Evolutionary conservation across 495 filamentous ascomycete species (phyloP).

Genomic region (Penicillium argentinense): DNA sequence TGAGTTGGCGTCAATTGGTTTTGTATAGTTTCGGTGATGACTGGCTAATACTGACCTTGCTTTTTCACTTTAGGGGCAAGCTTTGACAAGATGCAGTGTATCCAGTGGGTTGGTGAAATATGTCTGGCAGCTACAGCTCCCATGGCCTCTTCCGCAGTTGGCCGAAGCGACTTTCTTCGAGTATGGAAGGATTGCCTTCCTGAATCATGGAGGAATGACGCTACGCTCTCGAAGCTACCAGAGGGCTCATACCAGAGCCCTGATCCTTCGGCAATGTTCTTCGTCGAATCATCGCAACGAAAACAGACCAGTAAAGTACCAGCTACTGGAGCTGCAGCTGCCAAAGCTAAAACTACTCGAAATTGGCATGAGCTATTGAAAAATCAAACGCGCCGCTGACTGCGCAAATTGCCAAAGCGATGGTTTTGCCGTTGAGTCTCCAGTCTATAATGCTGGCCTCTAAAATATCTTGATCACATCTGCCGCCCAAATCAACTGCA

Average conservation of each 20-base stretch:
- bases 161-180: conserved; percentile 49
- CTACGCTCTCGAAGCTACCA: conserved; percentile 45
- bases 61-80: conserved; percentile 37
- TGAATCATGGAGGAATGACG: conserved; percentile 56
- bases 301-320: conserved; percentile 33
- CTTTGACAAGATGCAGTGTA: conserved; percentile 45
- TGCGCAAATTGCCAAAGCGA: conserved; percentile 16
- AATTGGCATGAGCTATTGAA: conserved; percentile 93
- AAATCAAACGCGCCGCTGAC: conserved; percentile 36
- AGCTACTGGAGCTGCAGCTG: conserved; percentile 29
- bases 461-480: conserved; percentile 19
- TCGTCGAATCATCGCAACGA: conserved; percentile 35
- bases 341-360: conserved; percentile 54
- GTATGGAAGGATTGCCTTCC: conserved; percentile 59
- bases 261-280: conserved; percentile 42
- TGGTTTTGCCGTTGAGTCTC: conserved; percentile 17
- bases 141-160: conserved; percentile 29
- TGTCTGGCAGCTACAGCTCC: conserved; percentile 52
- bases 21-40: conserved; percentile 4
- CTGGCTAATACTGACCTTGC: conserved; percentile 3
- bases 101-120: conserved; percentile 52
- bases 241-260: conserved; percentile 39
- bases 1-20: conserved; percentile 23
- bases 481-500: conserved; percentile 16
- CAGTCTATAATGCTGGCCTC: conserved; percentile 21